Evolutionary conservation across 202 grass and related monocot species (phyloP).

Genomic region (Dendrocalamus latiflorus): DNA sequence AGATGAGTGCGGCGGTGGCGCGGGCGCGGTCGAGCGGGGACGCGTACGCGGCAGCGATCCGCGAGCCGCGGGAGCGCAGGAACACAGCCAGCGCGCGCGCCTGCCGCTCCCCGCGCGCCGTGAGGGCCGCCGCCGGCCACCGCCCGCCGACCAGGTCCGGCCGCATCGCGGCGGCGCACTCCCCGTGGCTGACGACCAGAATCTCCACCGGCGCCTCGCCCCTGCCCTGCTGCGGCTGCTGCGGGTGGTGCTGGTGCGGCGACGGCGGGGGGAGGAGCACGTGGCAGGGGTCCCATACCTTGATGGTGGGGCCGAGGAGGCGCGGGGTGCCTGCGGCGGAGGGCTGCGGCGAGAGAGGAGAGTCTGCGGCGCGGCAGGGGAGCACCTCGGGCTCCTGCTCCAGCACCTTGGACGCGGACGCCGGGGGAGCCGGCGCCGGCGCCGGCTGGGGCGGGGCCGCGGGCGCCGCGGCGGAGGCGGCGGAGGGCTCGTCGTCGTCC

Average conservation of each 20-base stretch:
- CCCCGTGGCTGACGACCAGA: constrained; percentile 73
- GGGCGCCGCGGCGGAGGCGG: neutral
- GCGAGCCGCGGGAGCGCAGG: constrained; percentile 66
- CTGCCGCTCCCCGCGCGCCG: constrained; percentile 74
- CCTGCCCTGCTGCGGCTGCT: neutral
- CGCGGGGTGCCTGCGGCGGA: constrained; percentile 79
- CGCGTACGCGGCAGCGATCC: constrained; percentile 49
- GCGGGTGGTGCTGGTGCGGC: neutral
- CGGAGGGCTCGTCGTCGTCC: constrained; percentile 40
- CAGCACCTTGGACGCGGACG: constrained; percentile 62
- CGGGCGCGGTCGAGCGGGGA: constrained; percentile 74
- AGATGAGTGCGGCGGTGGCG: constrained; percentile 60
- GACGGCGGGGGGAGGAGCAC: constrained; percentile 64
- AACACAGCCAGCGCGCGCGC: constrained; percentile 74
- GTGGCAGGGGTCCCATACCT: constrained; percentile 93
- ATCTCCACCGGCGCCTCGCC: constrained; percentile 46
- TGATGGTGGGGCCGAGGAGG: constrained; percentile 59
- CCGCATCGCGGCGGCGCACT: constrained; percentile 63
- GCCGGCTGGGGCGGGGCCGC: neutral
- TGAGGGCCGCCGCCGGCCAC: constrained; percentile 56
- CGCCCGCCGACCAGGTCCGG: constrained; percentile 67
- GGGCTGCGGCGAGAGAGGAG: constrained; percentile 79
- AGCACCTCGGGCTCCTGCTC: constrained; percentile 92
- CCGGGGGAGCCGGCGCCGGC: constrained; percentile 16
- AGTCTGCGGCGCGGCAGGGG: constrained; percentile 68